A percentile compares a stretch with the other conserved stretches of the same genome.
These are phyloP conservation scores for Dictyostelium brefeldianum DNA, from an alignment of 78 protist genomes.

Conservation along the genomic window DNA sequence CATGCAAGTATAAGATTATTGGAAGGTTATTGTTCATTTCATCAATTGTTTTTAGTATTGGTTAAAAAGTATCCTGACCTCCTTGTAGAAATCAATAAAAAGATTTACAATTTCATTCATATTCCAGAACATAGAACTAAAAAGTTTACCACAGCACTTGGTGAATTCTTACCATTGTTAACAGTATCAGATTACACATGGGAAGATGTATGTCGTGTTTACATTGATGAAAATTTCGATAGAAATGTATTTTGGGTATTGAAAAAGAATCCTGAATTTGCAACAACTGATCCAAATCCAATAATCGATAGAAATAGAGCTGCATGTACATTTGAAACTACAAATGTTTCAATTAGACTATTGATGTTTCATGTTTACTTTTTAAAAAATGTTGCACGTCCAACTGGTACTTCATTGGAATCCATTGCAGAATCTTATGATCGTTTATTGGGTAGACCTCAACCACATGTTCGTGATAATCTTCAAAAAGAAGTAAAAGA, in stretches of 20 bases:
- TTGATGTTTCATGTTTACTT: conserved; percentile 84
- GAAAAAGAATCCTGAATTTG: conserved; percentile 27
- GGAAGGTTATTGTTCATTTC: conserved; percentile 84
- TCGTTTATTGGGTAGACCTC: conserved; percentile 60
- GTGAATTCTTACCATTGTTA: conserved; percentile 81
- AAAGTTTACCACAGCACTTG: conserved; percentile 59
- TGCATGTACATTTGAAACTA: conserved; percentile 32
- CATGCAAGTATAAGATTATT: conserved; percentile 72
- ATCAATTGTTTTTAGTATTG: conserved; percentile 55
- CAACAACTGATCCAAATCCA: conserved; percentile 30
- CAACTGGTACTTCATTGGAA: conserved; percentile 45
- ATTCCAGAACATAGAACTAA: conserved; percentile 63
- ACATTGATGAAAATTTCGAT: conserved; percentile 71
- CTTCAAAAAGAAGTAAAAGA: conserved; percentile 72
- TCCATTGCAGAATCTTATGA: conserved; percentile 23
- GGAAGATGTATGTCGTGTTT: conserved; percentile 68
- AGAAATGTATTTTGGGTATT: conserved; percentile 80
- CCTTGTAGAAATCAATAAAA: conserved; percentile 52
- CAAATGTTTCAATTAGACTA: conserved; percentile 62
- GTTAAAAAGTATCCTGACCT: conserved; percentile 58
- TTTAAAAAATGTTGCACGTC: conserved; percentile 56
- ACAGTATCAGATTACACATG: conserved; percentile 68
- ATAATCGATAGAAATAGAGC: conserved; percentile 38
- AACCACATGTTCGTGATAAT: conserved; percentile 38
- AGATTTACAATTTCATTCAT: conserved; percentile 61